These are phyloP conservation scores for Agaricus sinodeliciosus DNA, from an alignment of 768 basidiomycete species.

Conservation along the genomic window DNA sequence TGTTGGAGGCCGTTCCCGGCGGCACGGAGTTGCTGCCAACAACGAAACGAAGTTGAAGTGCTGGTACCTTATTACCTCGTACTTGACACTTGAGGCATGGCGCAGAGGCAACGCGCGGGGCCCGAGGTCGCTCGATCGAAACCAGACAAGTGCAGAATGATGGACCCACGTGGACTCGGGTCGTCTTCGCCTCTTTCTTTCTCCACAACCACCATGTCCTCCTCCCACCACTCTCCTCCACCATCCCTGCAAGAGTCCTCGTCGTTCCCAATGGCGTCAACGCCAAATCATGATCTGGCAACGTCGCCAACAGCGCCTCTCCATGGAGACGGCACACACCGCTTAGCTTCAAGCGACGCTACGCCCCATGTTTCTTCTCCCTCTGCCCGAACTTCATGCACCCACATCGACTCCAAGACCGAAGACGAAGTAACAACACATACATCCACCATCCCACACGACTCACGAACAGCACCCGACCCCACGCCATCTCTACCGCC, in stretches of 20 bases:
- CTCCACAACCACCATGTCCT: conserved; percentile 9
- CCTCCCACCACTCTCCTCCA: neutral
- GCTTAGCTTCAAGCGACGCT: neutral
- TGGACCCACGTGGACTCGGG: neutral
- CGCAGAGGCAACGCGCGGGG: conserved; percentile 54
- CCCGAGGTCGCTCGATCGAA: conserved; percentile 61
- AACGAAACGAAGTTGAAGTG: too few species aligned
- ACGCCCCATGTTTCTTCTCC: conserved; percentile 2
- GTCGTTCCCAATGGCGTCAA: neutral
- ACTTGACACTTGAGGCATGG: conserved; percentile 36
- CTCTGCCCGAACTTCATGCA: conserved; percentile 46
- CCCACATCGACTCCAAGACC: conserved; percentile 34
- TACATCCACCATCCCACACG: conserved; percentile 17
- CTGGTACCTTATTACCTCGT: too few species aligned
- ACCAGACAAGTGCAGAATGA: conserved; percentile 25
- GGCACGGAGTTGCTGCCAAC: too few species aligned
- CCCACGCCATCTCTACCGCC: neutral
- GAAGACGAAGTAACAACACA: conserved; percentile 20
- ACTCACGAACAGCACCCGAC: conserved; percentile 6
- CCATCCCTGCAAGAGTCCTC: neutral
- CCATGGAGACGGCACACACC: neutral
- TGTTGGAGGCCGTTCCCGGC: too few species aligned
- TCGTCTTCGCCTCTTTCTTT: neutral
- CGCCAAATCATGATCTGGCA: neutral
- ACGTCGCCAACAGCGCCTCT: neutral